Conservation (phyloP, 768 basidiomycete species). For the Baorangia bicolor region DNA sequence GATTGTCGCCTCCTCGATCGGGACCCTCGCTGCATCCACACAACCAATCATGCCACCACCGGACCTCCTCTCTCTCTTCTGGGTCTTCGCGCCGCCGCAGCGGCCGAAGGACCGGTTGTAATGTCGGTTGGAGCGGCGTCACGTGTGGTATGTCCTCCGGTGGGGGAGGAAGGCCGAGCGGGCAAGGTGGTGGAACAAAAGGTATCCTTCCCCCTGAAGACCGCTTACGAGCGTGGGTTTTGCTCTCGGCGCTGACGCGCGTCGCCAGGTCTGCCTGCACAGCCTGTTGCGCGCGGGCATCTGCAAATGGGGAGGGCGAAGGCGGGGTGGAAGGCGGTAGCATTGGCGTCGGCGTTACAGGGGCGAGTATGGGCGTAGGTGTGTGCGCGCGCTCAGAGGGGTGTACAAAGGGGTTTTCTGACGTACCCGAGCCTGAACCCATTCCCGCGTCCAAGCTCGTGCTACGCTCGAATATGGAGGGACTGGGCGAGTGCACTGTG, state of each 20-base stretch:
- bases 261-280: constrained; percentile 12
- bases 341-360: not conserved
- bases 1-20: constrained; percentile 68
- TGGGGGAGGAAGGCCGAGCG: constrained; percentile 58
- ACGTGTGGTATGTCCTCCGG: constrained; percentile 36
- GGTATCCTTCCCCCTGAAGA: constrained; percentile 9
- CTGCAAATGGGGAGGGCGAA: constrained; percentile 36
- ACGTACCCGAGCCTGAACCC: not conserved
- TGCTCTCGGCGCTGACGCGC: not conserved
- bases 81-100: constrained; percentile 19
- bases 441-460: constrained; percentile 7
- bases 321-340: constrained; percentile 3
- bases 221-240: not conserved
- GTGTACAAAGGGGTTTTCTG: constrained; percentile 48
- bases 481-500: constrained; percentile 31
- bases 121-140: constrained; percentile 37
- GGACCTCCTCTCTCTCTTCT: constrained; percentile 38
- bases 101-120: constrained; percentile 30
- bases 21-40: constrained; percentile 78
- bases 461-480: constrained; percentile 17
- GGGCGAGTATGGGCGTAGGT: not conserved
- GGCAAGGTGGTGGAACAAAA: constrained; percentile 47
- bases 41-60: constrained; percentile 88
- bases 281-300: constrained; percentile 28
- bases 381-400: constrained; percentile 18